These are phyloP conservation scores for Fusarium heterosporum DNA, from an alignment of 2,329 filamentous ascomycete species.

Conservation along the genomic window DNA sequence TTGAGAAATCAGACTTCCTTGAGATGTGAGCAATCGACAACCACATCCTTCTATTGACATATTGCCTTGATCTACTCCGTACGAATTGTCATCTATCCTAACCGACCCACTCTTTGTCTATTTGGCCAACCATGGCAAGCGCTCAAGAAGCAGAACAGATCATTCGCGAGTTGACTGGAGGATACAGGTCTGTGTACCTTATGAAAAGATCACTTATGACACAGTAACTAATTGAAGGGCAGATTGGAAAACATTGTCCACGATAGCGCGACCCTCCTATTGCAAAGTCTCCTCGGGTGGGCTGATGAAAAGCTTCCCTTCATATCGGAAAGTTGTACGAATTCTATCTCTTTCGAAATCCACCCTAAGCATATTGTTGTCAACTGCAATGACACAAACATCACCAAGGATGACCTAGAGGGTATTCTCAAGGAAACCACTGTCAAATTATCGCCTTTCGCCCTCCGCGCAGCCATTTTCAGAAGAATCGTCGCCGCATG, in stretches of 20 bases:
- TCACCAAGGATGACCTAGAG: constrained; percentile 17
- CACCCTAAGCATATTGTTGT: constrained; percentile 15
- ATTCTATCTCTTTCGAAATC: constrained; percentile 26
- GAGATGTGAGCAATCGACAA: no score
- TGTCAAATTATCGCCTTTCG: constrained; percentile 9
- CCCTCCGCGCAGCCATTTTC: constrained; percentile 24
- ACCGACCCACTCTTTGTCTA: rapidly evolving
- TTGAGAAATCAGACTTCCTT: background rate
- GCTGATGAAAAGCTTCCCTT: no score
- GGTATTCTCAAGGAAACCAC: constrained; percentile 15
- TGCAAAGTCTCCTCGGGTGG: no score
- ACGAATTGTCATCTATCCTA: no score
- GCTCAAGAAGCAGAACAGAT: background rate
- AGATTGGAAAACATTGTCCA: background rate
- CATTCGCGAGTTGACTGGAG: background rate
- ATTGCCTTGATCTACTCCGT: no score
- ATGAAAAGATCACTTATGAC: no score
- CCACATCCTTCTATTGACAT: no score
- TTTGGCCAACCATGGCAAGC: background rate
- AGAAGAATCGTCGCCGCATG: constrained; percentile 29
- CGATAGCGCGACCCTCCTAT: background rate
- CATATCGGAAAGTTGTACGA: background rate
- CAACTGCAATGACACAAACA: constrained; percentile 32
- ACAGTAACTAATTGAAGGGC: no score
- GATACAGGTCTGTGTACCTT: background rate